Evolutionary conservation across 495 filamentous ascomycete species (phyloP).

Genomic region (Usnea hakonensis): DNA sequence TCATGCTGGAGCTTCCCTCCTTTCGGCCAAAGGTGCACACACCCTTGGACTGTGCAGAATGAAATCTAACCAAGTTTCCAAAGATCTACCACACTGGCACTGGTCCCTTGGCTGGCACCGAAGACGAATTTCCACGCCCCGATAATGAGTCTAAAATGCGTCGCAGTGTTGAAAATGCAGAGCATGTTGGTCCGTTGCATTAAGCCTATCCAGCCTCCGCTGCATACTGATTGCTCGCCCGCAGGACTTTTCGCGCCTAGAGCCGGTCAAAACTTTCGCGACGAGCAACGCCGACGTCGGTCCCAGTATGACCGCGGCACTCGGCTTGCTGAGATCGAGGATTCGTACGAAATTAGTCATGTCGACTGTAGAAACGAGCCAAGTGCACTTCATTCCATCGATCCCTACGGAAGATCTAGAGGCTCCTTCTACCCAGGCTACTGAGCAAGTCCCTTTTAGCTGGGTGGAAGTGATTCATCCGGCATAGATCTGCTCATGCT

Average conservation of each 20-base stretch:
- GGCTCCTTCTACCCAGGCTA: background rate
- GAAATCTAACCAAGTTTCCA: background rate
- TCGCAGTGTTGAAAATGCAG: slow-evolving; percentile 75
- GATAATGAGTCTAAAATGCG: slow-evolving; percentile 83
- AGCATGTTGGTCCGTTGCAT: slow-evolving; percentile 63
- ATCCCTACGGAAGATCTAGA: background rate
- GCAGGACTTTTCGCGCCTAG: slow-evolving; percentile 65
- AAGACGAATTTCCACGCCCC: slow-evolving; percentile 65
- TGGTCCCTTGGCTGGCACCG: slow-evolving; percentile 42
- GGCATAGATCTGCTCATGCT: background rate
- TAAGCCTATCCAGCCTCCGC: background rate
- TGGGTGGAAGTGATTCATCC: background rate
- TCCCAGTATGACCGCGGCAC: slow-evolving; percentile 73
- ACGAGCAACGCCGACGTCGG: slow-evolving; percentile 67
- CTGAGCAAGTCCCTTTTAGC: background rate
- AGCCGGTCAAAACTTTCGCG: slow-evolving; percentile 62
- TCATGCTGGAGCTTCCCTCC: slow-evolving; percentile 76
- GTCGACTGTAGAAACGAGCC: background rate
- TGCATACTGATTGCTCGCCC: slow-evolving; percentile 8
- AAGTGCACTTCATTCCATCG: background rate
- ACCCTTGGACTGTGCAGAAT: background rate
- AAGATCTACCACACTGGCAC: slow-evolving; percentile 44
- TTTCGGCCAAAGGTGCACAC: slow-evolving; percentile 73
- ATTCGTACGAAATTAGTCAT: slow-evolving; percentile 42
- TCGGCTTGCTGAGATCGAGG: slow-evolving; percentile 51